Evolutionary conservation across 176 grass and related monocot genomes (phyloP).

Genomic region (Oryza meyeriana): DNA sequence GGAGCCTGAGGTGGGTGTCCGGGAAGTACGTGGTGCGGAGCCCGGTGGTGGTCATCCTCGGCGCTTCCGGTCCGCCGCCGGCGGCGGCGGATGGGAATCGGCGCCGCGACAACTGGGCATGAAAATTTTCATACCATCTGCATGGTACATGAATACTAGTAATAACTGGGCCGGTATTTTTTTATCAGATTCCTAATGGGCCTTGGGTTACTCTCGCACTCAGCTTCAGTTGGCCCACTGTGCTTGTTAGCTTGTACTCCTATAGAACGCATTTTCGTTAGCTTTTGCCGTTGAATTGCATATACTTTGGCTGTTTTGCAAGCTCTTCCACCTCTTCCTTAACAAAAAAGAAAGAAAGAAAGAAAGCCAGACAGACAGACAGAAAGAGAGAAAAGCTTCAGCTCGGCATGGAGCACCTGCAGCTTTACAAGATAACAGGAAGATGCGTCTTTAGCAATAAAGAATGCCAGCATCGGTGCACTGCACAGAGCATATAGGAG

Average conservation of each 20-base stretch:
- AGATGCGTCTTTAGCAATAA: neutral
- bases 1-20: constrained; percentile 19
- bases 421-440: neutral
- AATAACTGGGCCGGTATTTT: no score
- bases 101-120: neutral
- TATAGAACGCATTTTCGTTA: no score
- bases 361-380: no score
- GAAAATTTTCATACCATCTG: neutral
- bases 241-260: no score
- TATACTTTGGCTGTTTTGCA: no score
- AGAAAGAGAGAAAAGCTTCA: neutral
- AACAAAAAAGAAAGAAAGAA: no score
- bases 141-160: neutral
- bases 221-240: neutral
- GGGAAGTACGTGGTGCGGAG: constrained; percentile 25
- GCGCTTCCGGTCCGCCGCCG: neutral
- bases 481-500: neutral
- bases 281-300: no score
- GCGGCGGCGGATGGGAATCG: neutral
- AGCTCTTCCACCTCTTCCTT: no score
- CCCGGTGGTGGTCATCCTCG: neutral
- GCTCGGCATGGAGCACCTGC: neutral
- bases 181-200: neutral
- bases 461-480: neutral
- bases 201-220: neutral